These are phyloP conservation scores for Lentinus polychrous DNA, from an alignment of 1,284 basidiomycete genomes.

Conservation along the genomic window DNA sequence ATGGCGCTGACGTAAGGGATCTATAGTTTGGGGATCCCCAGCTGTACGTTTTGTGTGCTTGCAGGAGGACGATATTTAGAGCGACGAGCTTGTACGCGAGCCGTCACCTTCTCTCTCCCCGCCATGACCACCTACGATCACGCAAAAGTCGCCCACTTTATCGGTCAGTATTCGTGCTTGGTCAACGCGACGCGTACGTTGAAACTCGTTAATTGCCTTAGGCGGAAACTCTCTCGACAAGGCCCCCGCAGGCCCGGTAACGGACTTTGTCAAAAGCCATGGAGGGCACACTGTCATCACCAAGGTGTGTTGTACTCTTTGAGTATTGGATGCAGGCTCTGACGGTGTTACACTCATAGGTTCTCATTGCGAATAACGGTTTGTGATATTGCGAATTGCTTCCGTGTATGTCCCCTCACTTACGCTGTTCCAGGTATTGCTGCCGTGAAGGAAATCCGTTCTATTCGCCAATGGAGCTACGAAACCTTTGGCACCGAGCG, in stretches of 20 bases:
- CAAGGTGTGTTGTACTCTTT: constrained; percentile 53
- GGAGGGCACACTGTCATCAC: constrained; percentile 99
- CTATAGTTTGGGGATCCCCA: constrained; percentile 12
- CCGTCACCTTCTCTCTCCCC: constrained; percentile 4
- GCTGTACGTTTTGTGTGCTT: too few relatives aligned
- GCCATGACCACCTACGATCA: constrained; percentile 68
- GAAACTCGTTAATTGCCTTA: constrained; percentile 29
- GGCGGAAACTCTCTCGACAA: constrained; percentile 90
- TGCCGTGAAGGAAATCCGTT: constrained; percentile 98
- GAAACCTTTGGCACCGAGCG: constrained; percentile 97
- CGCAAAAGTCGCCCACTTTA: constrained; percentile 79
- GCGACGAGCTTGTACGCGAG: neutral
- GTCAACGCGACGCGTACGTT: constrained; percentile 7
- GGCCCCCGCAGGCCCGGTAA: constrained; percentile 73
- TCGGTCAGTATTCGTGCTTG: constrained; percentile 46
- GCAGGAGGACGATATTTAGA: too few relatives aligned
- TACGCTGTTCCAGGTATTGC: constrained; percentile 70
- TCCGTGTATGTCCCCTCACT: constrained; percentile 3
- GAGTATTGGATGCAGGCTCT: neutral
- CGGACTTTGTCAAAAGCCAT: constrained; percentile 88
- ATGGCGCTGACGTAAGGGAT: constrained; percentile 7
- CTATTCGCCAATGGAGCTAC: constrained; percentile 99
- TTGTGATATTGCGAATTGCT: constrained; percentile 14
- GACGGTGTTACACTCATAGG: constrained; percentile 37
- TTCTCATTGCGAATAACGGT: constrained; percentile 97